Evolutionary conservation across 2,329 filamentous ascomycete species (phyloP).

Genomic region (Ilyonectria destructans): DNA sequence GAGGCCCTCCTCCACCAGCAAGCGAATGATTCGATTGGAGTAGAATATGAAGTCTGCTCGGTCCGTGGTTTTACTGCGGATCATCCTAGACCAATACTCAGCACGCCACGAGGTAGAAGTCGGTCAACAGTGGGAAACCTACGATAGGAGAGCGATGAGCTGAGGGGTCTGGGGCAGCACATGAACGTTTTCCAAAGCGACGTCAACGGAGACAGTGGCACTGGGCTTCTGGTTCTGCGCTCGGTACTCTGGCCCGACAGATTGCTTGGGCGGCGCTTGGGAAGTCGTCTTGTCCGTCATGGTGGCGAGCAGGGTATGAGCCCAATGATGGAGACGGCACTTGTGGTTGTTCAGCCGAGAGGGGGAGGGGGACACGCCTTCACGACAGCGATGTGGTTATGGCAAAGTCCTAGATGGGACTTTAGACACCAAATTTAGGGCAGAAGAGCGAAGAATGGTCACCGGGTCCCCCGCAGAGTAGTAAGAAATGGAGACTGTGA

Average conservation of each 20-base stretch:
- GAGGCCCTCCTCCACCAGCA: conserved; percentile 96
- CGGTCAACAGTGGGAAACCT: conserved; percentile 62
- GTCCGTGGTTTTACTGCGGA: conserved; percentile 90
- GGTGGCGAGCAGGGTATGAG: conserved; percentile 36
- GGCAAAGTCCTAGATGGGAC: neutral
- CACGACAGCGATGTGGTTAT: neutral
- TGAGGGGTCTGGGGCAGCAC: conserved; percentile 95
- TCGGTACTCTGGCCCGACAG: conserved; percentile 86
- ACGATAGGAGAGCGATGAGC: conserved; percentile 97
- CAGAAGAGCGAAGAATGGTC: neutral
- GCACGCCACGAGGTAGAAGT: conserved; percentile 35
- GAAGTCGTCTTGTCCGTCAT: conserved; percentile 48
- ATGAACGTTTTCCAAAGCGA: conserved; percentile 89
- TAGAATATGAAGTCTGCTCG: conserved; percentile 99
- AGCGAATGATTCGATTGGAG: conserved; percentile 96
- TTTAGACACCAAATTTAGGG: neutral
- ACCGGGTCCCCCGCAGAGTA: neutral
- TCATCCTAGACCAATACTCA: conserved; percentile 78
- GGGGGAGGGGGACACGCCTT: neutral
- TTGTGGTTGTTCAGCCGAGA: neutral
- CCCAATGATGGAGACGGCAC: conserved; percentile 20
- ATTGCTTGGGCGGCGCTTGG: conserved; percentile 65
- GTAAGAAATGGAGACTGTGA: conserved; percentile 3
- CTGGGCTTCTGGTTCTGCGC: conserved; percentile 84
- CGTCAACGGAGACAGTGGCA: conserved; percentile 89